Conservation (phyloP, 176 grass and related monocot genomes). For the Luzula sylvatica region DNA sequence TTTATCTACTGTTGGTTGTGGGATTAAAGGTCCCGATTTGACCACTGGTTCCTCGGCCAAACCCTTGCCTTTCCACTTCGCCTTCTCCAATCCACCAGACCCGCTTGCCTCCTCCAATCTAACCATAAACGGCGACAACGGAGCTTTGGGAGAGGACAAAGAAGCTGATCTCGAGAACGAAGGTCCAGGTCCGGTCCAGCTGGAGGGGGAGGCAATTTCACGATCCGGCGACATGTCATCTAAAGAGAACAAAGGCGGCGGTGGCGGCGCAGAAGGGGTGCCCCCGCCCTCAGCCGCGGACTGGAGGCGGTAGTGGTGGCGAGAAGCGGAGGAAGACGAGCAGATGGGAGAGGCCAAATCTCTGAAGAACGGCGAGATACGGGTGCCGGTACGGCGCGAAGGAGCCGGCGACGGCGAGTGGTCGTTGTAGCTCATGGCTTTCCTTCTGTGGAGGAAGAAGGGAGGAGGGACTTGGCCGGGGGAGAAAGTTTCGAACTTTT, state of each 20-base stretch:
- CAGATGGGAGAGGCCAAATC: slow-evolving; percentile 57
- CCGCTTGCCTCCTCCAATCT: slow-evolving; percentile 22
- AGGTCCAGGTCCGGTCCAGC: slow-evolving; percentile 14
- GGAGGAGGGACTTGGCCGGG: too few relatives aligned
- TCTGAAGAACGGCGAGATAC: slow-evolving; percentile 63
- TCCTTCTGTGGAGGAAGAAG: too few relatives aligned
- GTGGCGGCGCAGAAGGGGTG: slow-evolving; percentile 28
- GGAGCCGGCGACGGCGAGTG: slow-evolving; percentile 3
- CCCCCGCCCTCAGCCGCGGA: slow-evolving; percentile 1
- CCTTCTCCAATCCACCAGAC: not conserved
- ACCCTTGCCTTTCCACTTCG: slow-evolving; percentile 19
- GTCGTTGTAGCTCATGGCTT: not conserved
- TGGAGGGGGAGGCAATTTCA: slow-evolving; percentile 25
- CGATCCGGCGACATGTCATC: slow-evolving; percentile 68
- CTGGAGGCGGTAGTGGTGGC: slow-evolving; percentile 21
- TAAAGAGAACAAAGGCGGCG: slow-evolving; percentile 64
- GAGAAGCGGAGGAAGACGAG: slow-evolving; percentile 34
- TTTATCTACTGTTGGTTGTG: slow-evolving; percentile 18
- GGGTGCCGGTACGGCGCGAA: slow-evolving; percentile 27
- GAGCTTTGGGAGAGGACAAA: slow-evolving; percentile 29
- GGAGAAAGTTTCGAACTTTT: too few relatives aligned
- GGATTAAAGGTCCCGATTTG: slow-evolving; percentile 31
- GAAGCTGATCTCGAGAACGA: slow-evolving; percentile 45
- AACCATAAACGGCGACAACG: slow-evolving; percentile 20
- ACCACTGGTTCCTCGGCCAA: slow-evolving; percentile 30